Conservation (phyloP, 2,329 filamentous ascomycete genomes). For the Lasiodiplodia sp. region DNA sequence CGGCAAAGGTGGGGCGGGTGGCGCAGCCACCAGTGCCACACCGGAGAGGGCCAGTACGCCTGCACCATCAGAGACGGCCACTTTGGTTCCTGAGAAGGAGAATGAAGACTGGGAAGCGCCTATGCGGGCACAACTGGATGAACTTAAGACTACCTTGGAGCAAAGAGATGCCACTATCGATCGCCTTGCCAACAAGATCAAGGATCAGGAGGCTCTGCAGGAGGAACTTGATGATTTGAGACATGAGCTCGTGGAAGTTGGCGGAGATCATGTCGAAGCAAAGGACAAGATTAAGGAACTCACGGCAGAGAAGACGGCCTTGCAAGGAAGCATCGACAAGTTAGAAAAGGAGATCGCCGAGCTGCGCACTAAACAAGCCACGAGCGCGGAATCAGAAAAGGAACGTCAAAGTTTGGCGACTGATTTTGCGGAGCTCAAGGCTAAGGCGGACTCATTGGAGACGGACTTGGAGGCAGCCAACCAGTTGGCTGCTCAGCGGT, state of each 20-base stretch:
- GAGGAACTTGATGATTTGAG: conserved; percentile 87
- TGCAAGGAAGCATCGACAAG: conserved; percentile 70
- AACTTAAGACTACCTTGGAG: conserved; percentile 42
- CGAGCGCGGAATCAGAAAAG: conserved; percentile 57
- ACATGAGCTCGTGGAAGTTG: conserved; percentile 79
- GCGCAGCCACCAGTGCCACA: conserved; percentile 27
- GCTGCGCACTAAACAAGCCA: conserved; percentile 57
- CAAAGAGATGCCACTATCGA: conserved; percentile 76
- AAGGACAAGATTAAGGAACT: conserved; percentile 78
- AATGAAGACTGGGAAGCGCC: conserved; percentile 19
- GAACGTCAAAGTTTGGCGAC: conserved; percentile 64
- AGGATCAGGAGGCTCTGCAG: conserved; percentile 76
- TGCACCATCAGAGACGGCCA: conserved; percentile 24
- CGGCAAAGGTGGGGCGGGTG: conserved; percentile 52
- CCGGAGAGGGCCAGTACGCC: conserved; percentile 42
- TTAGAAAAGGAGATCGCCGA: conserved; percentile 75
- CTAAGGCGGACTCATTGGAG: conserved; percentile 73
- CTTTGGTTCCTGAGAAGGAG: conserved; percentile 39
- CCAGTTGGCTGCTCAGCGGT: conserved; percentile 83
- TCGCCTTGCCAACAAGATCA: conserved; percentile 72
- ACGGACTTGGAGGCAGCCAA: conserved; percentile 86
- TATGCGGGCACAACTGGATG: conserved; percentile 36
- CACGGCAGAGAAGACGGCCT: conserved; percentile 69
- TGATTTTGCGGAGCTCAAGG: conserved; percentile 76
- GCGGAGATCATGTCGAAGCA: conserved; percentile 82